Conservation (phyloP, 371 early-diverging fungal species). For the Apophysomyces elegans region DNA sequence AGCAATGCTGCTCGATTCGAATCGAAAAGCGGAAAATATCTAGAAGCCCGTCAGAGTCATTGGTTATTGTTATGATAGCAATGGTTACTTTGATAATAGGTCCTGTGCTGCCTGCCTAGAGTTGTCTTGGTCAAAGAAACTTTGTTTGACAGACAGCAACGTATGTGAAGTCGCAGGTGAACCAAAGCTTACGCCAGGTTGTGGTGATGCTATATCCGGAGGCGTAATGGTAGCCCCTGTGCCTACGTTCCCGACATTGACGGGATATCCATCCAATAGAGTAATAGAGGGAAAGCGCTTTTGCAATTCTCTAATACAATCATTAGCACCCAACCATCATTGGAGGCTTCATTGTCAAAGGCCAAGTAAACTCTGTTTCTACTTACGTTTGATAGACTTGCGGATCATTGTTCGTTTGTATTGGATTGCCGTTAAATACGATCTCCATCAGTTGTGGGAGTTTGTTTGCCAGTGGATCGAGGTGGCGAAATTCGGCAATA, state of each 20-base stretch:
- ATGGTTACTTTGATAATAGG: constrained; percentile 36
- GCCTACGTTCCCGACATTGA: neutral
- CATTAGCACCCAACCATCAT: neutral
- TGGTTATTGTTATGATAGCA: neutral
- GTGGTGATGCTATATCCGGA: neutral
- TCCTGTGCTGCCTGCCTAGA: constrained; percentile 41
- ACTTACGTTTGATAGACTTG: constrained; percentile 23
- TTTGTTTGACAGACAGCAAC: constrained; percentile 19
- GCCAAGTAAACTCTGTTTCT: constrained; percentile 1
- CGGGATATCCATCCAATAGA: constrained; percentile 35
- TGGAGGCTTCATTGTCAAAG: neutral
- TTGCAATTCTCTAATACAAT: constrained; percentile 18
- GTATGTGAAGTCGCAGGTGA: constrained; percentile 6
- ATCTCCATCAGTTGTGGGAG: constrained; percentile 53
- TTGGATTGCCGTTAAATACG: constrained; percentile 58
- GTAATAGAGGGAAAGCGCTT: constrained; percentile 50
- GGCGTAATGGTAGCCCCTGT: constrained; percentile 9
- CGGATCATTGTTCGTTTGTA: constrained; percentile 36
- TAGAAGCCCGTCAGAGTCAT: neutral
- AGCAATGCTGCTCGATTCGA: constrained; percentile 39
- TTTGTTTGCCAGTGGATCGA: constrained; percentile 47
- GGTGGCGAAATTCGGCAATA: constrained; percentile 47
- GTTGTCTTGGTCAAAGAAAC: constrained; percentile 43
- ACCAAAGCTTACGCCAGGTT: constrained; percentile 16
- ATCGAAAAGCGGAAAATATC: constrained; percentile 47